phyloP scores from a whole-genome alignment of 2,329 filamentous ascomycete genomes.

The Xylaria sp. region DNA sequence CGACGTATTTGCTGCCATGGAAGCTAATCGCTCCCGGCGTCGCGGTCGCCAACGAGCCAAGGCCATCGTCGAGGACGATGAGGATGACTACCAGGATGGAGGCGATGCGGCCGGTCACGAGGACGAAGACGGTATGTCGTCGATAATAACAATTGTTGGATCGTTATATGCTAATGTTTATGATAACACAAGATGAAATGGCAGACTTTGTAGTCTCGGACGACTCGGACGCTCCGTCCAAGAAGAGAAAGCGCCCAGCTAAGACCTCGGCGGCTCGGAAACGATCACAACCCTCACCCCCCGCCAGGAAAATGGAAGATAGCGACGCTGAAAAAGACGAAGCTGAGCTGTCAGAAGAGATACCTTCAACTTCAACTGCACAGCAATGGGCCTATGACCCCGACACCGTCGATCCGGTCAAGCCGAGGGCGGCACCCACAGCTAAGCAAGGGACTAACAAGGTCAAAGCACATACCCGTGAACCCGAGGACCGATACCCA shows the following conservation, averaged over 20 bases:
- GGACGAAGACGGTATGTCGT: constrained; percentile 69
- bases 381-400: constrained; percentile 81
- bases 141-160: background rate
- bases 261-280: constrained; percentile 69
- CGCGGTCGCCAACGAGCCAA: constrained; percentile 64
- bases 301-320: constrained; percentile 51
- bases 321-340: constrained; percentile 63
- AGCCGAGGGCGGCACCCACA: constrained; percentile 41
- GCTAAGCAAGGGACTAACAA: constrained; percentile 55
- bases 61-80: constrained; percentile 73
- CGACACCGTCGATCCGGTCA: constrained; percentile 54
- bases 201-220: constrained; percentile 90
- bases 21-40: constrained; percentile 53
- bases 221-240: constrained; percentile 79
- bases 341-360: constrained; percentile 64
- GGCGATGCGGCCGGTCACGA: constrained; percentile 68
- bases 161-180: constrained; percentile 5
- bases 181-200: constrained; percentile 67
- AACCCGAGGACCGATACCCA: constrained; percentile 86
- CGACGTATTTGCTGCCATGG: constrained; percentile 68
- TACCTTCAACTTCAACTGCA: constrained; percentile 76
- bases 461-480: constrained; percentile 80
- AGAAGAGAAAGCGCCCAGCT: constrained; percentile 79
- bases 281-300: constrained; percentile 66
- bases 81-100: constrained; percentile 74